phyloP scores from a whole-genome alignment of 1,284 basidiomycete genomes.

The Vanrija sp. region DNA sequence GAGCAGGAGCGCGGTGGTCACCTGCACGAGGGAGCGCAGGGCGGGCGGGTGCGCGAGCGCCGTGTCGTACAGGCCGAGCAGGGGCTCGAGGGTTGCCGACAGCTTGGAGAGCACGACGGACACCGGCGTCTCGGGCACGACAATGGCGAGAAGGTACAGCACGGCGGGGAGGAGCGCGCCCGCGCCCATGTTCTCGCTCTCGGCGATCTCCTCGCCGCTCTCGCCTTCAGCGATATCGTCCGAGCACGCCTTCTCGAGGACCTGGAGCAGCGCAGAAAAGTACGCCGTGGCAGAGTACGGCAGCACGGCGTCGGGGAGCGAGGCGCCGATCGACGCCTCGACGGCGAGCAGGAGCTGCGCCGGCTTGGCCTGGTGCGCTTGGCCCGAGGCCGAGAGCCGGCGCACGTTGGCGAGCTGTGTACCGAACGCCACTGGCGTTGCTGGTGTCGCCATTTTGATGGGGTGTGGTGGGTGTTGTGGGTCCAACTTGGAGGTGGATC shows the following conservation, averaged over 20 bases:
- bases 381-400: slow-evolving; percentile 73
- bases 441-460: slow-evolving; percentile 15
- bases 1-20: slow-evolving; percentile 65
- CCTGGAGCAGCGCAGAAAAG: slow-evolving; percentile 70
- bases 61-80: slow-evolving; percentile 65
- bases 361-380: slow-evolving; percentile 84
- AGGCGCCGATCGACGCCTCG: slow-evolving; percentile 68
- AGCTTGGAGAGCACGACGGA: slow-evolving; percentile 45
- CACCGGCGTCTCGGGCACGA: slow-evolving; percentile 65
- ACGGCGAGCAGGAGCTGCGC: slow-evolving; percentile 84
- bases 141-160: slow-evolving; percentile 80
- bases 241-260: slow-evolving; percentile 44
- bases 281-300: slow-evolving; percentile 79
- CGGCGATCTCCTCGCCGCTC: slow-evolving; percentile 41
- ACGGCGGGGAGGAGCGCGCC: slow-evolving; percentile 80
- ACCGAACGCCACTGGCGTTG: slow-evolving; percentile 27
- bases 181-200: slow-evolving; percentile 53
- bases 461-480: not conserved
- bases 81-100: slow-evolving; percentile 56
- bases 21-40: slow-evolving; percentile 52
- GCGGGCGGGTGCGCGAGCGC: slow-evolving; percentile 47
- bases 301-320: slow-evolving; percentile 54
- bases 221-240: slow-evolving; percentile 33
- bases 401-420: slow-evolving; percentile 76
- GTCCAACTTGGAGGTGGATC: not conserved